These are phyloP conservation scores for Colletotrichum camelliae DNA, from an alignment of 2,329 filamentous ascomycete genomes.

Conservation along the genomic window DNA sequence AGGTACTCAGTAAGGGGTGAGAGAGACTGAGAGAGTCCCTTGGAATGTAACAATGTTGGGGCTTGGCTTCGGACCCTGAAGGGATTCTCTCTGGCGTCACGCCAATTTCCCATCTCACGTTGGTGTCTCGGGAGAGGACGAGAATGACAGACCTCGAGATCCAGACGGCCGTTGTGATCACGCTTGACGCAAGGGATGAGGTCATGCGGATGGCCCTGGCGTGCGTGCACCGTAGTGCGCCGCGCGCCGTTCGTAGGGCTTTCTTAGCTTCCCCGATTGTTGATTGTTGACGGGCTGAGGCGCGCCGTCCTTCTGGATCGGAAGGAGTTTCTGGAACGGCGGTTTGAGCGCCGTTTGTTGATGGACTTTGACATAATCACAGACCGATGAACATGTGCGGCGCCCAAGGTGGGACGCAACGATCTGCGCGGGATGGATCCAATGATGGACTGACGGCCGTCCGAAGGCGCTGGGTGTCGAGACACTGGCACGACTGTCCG, in stretches of 20 bases:
- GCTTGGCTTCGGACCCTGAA: slow-evolving; percentile 3
- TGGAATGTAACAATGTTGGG: background rate
- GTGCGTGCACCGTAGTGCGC: background rate
- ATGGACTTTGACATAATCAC: background rate
- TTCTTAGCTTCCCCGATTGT: background rate
- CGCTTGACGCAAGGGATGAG: slow-evolving; percentile 18
- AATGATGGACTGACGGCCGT: slow-evolving; percentile 1
- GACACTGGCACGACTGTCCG: background rate
- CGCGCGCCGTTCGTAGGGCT: background rate
- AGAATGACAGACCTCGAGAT: background rate
- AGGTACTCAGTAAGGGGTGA: background rate
- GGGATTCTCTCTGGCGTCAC: background rate
- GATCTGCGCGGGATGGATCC: slow-evolving; percentile 9
- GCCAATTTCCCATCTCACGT: background rate
- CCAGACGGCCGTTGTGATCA: background rate
- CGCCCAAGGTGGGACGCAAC: background rate
- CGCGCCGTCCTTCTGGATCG: background rate
- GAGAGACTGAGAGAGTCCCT: background rate
- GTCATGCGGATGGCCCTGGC: background rate
- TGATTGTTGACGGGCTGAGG: background rate
- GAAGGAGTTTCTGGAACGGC: background rate
- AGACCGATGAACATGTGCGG: background rate
- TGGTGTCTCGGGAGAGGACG: slow-evolving; percentile 8
- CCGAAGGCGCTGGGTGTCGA: background rate
- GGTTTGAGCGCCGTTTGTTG: slow-evolving; percentile 6